Percentiles rank a stretch among this genome's conserved stretches.
These are phyloP conservation scores for Quercus tomentella DNA, from an alignment of 331 rosid genomes.

Conservation along the genomic window DNA sequence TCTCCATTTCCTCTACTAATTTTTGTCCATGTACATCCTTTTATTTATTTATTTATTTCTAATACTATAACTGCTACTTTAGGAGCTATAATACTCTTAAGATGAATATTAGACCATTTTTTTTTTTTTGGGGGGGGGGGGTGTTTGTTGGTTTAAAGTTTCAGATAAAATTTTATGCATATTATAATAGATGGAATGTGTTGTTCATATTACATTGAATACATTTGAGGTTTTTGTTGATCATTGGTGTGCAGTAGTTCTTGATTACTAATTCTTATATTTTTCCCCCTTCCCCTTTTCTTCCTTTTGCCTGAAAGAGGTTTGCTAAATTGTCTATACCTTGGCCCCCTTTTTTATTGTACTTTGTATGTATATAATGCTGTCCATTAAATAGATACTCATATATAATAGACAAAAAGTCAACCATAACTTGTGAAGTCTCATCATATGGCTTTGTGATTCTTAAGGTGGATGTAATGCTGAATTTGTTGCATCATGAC, in stretches of 20 bases:
- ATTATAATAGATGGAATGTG: not conserved
- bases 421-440: not conserved
- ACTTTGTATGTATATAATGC: not conserved
- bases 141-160: not conserved
- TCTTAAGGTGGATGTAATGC: not conserved
- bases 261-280: too few relatives aligned
- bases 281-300: too few relatives aligned
- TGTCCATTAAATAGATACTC: not conserved
- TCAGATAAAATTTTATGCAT: not conserved
- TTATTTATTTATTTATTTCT: not conserved
- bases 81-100: not conserved
- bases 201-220: not conserved
- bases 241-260: too few relatives aligned
- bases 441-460: not conserved
- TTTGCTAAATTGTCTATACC: not conserved
- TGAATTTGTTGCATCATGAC: not conserved
- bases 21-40: not conserved
- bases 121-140: too few relatives aligned
- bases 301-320: too few relatives aligned
- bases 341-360: not conserved
- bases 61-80: not conserved
- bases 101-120: not conserved
- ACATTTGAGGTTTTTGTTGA: too few relatives aligned
- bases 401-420: not conserved
- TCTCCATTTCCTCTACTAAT: not conserved